Percentiles rank a stretch among this genome's conserved stretches.
These are phyloP conservation scores for Exophiala phaeomuriformis DNA, from an alignment of 2,329 filamentous ascomycete genomes.

Conservation along the genomic window DNA sequence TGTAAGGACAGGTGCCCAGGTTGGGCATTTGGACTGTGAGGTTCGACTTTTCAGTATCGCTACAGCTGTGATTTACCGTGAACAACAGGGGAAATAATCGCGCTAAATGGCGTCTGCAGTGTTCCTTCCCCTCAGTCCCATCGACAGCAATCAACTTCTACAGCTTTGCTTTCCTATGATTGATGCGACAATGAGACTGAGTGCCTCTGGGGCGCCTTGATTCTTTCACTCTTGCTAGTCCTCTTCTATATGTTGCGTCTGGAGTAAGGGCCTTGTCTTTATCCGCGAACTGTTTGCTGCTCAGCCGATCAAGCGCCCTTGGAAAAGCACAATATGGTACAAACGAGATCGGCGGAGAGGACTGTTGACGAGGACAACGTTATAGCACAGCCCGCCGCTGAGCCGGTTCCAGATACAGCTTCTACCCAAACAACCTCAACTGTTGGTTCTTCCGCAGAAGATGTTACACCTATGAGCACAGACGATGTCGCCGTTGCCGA, in stretches of 20 bases:
- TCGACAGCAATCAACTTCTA: background rate
- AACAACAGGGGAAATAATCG: background rate
- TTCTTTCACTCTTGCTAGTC: background rate
- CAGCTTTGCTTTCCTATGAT: conserved; percentile 4
- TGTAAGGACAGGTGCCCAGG: too few relatives aligned
- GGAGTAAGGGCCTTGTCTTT: too few relatives aligned
- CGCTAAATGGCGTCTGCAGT: background rate
- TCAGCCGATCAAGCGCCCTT: too few relatives aligned
- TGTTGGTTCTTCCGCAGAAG: conserved; percentile 2
- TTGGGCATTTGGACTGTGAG: too few relatives aligned
- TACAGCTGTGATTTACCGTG: too few relatives aligned
- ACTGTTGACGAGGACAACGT: background rate
- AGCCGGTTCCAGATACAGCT: background rate
- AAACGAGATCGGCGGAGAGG: background rate
- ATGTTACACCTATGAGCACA: conserved; percentile 2
- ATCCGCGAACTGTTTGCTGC: too few relatives aligned
- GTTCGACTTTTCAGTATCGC: too few relatives aligned
- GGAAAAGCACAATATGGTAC: too few relatives aligned
- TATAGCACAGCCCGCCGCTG: background rate
- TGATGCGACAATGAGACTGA: background rate
- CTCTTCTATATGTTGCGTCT: too few relatives aligned
- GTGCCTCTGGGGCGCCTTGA: too few relatives aligned
- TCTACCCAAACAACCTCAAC: conserved; percentile 3
- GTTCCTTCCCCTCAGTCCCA: background rate
- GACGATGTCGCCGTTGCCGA: background rate